Conservation (phyloP, 2,329 filamentous ascomycete genomes). For the Fusarium sp. region DNA sequence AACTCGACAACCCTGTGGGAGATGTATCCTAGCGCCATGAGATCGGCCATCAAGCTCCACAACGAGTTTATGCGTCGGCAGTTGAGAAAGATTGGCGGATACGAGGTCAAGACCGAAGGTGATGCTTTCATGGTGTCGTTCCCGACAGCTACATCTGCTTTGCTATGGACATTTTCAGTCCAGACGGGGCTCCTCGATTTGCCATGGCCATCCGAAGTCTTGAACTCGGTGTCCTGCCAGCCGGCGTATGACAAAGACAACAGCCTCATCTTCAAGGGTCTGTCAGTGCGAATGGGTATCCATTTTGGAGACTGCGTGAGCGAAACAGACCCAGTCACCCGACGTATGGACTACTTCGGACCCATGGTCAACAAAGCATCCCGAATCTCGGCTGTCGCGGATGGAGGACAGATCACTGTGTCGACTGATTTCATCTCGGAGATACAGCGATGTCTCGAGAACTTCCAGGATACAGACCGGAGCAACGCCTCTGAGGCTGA, state of each 20-base stretch:
- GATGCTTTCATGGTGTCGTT: conserved; percentile 99
- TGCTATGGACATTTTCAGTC: conserved; percentile 97
- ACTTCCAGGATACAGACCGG: conserved; percentile 86
- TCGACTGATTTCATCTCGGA: conserved; percentile 98
- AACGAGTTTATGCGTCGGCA: conserved; percentile 97
- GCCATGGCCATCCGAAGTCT: conserved; percentile 91
- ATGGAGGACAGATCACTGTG: conserved; percentile 96
- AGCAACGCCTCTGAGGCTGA: conserved; percentile 76
- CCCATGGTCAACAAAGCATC: conserved; percentile 99
- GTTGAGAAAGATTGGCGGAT: conserved; percentile 91
- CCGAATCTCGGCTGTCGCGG: conserved; percentile 92
- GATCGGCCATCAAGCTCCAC: conserved; percentile 95
- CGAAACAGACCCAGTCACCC: conserved; percentile 94
- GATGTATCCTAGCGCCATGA: conserved; percentile 93
- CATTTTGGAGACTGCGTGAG: conserved; percentile 96
- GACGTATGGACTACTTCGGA: conserved; percentile 99
- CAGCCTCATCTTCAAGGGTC: conserved; percentile 89
- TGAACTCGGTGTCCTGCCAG: conserved; percentile 87
- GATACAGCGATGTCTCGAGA: conserved; percentile 90
- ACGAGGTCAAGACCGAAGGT: conserved; percentile 99
- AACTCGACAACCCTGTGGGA: conserved; percentile 98
- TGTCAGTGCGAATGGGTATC: conserved; percentile 97
- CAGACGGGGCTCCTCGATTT: conserved; percentile 90
- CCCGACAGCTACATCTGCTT: conserved; percentile 91
- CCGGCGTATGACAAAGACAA: conserved; percentile 85